A percentile compares a stretch with the other conserved stretches of the same genome.
These are phyloP conservation scores for Rhizophagus sp. DNA, from an alignment of 192 early-diverging fungal genomes.

Conservation along the genomic window DNA sequence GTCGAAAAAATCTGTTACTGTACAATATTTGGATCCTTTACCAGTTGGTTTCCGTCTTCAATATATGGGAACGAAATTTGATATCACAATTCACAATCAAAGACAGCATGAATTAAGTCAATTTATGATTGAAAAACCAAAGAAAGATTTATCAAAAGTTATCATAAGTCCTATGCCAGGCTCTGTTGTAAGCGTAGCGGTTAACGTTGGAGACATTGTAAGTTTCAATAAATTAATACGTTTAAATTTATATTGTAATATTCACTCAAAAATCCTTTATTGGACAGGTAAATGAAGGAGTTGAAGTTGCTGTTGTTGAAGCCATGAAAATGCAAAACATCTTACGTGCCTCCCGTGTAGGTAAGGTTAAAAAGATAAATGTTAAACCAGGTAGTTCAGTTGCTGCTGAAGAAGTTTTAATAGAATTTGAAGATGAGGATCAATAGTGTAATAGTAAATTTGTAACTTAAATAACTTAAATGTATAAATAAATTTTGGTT, in stretches of 20 bases:
- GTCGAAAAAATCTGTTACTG: slow-evolving; percentile 44
- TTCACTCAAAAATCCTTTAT: not conserved
- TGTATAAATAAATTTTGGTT: too few relatives aligned
- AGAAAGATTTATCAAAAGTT: slow-evolving; percentile 69
- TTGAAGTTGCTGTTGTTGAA: slow-evolving; percentile 85
- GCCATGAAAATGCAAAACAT: slow-evolving; percentile 99
- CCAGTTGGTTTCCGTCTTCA: slow-evolving; percentile 81
- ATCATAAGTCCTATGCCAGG: slow-evolving; percentile 93
- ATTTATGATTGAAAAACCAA: slow-evolving; percentile 78
- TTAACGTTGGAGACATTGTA: slow-evolving; percentile 74
- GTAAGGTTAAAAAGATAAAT: slow-evolving; percentile 75
- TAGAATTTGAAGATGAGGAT: slow-evolving; percentile 59
- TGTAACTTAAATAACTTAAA: too few relatives aligned
- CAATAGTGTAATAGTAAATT: too few relatives aligned
- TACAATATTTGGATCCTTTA: slow-evolving; percentile 74
- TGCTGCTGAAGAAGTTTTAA: slow-evolving; percentile 73
- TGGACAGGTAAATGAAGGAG: slow-evolving; percentile 69
- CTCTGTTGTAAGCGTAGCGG: slow-evolving; percentile 76
- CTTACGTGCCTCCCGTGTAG: slow-evolving; percentile 72
- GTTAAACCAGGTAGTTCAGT: slow-evolving; percentile 76
- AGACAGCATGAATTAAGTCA: slow-evolving; percentile 65
- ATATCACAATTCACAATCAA: slow-evolving; percentile 62
- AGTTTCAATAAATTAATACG: not conserved
- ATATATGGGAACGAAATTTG: slow-evolving; percentile 82
- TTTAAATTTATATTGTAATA: not conserved